Base-by-base conservation (phyloP, 345 rosid genomes). In the Luvunga scandens region DNA sequence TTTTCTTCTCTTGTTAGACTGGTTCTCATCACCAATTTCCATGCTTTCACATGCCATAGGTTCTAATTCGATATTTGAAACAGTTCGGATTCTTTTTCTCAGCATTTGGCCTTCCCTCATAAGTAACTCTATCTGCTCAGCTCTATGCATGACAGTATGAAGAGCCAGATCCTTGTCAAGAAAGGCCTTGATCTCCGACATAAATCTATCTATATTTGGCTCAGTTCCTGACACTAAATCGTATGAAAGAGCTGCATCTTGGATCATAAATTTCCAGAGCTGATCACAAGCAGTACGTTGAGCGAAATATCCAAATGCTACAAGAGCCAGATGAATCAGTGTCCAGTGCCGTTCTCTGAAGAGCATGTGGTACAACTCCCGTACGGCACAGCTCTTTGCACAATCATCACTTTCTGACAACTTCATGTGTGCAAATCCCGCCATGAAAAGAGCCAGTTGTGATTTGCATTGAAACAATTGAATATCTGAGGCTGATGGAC, bases 201-300 rank as follows among this genome's bases (percentile, higher is more conserved):
- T 90, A 78, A 95, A 93, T 70, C 88, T 86, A 63, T 88, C 94
- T 74, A 83, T 91, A 27, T 70, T 89, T 6, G 90, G 86, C 81
- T 89, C 91, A 78, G 82, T 89, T 57, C 96, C 97, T 6, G 84
- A 78, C 22, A 22, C 73, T 59, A 86, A 25, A 64, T 93, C 99
- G 27, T 89, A 94, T 8, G 97, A 88, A 78, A 96, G 93, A 66
- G 98, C 91, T 6, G 98, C 98, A 78, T 90, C 85, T 45, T 87
- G 89, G 0, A 96, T 98, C 73, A 96, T 89, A 82, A 96, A 94
- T 84, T 87, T 89, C 98, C 99, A 96, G 28, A 96, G 87, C 81
- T 92, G 86, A 81, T 83, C 87, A 87, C 99, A 94, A 72, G 86
- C 69, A 42, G 97, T 90, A 79, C 91, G 93, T 30, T 93, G 91